Base-by-base conservation (phyloP, 805 yeast genomes). In the Teunomyces stri region DNA sequence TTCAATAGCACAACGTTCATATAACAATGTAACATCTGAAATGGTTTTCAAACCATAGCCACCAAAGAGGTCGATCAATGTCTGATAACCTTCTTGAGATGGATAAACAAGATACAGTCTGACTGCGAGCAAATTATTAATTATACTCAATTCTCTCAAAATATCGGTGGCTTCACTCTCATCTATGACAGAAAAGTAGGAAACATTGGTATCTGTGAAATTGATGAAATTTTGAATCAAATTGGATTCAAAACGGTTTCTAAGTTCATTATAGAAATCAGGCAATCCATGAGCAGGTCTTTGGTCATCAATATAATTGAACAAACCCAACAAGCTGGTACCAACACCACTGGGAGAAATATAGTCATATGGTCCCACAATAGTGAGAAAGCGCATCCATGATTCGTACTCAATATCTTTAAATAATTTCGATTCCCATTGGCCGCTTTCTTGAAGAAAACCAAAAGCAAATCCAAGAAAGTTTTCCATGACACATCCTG, bases 311-410 rank as follows among this genome's bases (percentile, higher is more conserved):
- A 82, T 75, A 42, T 72, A 72, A 54, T 78, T 81, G 37, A 84
- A 66, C 1, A 82, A 75, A 20, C 80, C 81, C 28, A 79, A 68
- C 27, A 81, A 62, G 16, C 82, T 78, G 34, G 74, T 69, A 37
- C 25, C 25, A 51, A 81, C 63, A 0, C 83, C 79, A 49, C 75
- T 76, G 1, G 89, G 80, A 30, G 74, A 66, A 4, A 77, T 70
- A 53, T 75, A 82, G 55, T 86, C 90, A 59, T 73, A 84, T 0
- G 92, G 85, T 45, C 81, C 76, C 6, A 72, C 65, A 46, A 82
- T 56, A 1, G 76, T 69, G 6, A 85, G 59, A 31, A 80, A 70
- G 1, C 71, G 63, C 12, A 82, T 51, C 73, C 87, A 77, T 11
- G 70, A 68, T 9, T 70, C 66, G 49, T 73, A 68, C 0, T 66